Percentiles rank a stretch among this genome's conserved stretches.
These are phyloP conservation scores for Pseudogymnoascus sp. DNA, from an alignment of 2,329 filamentous ascomycete genomes.

Conservation along the genomic window DNA sequence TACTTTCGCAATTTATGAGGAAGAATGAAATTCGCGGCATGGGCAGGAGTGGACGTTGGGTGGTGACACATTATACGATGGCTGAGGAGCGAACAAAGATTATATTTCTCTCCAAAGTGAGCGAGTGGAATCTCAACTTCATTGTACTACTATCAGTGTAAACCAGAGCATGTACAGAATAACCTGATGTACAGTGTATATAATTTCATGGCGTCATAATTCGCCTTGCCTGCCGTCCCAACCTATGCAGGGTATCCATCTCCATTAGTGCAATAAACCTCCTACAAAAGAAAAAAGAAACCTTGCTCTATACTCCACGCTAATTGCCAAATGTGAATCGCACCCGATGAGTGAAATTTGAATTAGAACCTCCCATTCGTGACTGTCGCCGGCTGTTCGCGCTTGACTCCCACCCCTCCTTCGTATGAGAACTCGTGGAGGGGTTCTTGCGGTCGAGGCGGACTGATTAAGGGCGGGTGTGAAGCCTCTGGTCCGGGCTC, in stretches of 20 bases:
- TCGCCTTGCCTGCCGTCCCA: conserved; percentile 3
- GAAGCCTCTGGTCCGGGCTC: not conserved
- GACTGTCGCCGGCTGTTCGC: conserved; percentile 1
- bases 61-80: not conserved
- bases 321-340: conserved; percentile 10
- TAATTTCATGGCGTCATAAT: conserved; percentile 10
- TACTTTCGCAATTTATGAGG: not conserved
- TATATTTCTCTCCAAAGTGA: not conserved
- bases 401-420: conserved; percentile 2
- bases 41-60: not conserved
- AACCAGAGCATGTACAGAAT: conserved; percentile 10
- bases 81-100: not conserved
- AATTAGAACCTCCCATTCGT: conserved; percentile 5
- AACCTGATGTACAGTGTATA: conserved; percentile 6
- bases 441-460: not conserved
- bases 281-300: conserved; percentile 8
- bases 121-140: conserved; percentile 11
- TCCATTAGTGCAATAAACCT: conserved; percentile 7
- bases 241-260: conserved; percentile 6
- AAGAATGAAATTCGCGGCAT: not conserved
- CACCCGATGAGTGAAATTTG: not conserved
- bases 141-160: conserved; percentile 9
- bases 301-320: conserved; percentile 9
- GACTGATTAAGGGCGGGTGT: conserved; percentile 1
- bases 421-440: conserved; percentile 3